Percentiles rank a stretch among this genome's conserved stretches.
Conservation (phyloP, 768 basidiomycete genomes). For the Lyophyllum decastes region DNA sequence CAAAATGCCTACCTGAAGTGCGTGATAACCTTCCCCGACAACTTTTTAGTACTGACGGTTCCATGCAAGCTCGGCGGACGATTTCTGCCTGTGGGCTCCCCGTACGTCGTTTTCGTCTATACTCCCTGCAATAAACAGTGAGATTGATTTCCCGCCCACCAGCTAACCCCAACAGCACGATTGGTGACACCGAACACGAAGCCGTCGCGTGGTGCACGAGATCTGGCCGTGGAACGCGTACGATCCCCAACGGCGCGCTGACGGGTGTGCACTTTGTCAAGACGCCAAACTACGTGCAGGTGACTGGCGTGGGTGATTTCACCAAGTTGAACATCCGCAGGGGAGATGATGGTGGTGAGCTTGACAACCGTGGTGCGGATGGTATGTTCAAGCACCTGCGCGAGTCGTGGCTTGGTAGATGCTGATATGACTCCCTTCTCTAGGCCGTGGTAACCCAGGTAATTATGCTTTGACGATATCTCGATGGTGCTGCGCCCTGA, state of each 20-base stretch:
- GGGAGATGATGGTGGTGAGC: constrained; percentile 67
- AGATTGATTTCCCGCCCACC: not conserved
- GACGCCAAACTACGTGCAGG: constrained; percentile 66
- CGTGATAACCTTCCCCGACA: constrained; percentile 26
- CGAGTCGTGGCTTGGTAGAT: not conserved
- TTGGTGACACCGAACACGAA: constrained; percentile 69
- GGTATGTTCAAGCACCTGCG: constrained; percentile 20
- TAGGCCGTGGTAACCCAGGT: constrained; percentile 49
- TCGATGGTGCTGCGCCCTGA: no score
- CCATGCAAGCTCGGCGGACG: constrained; percentile 50
- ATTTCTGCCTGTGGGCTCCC: constrained; percentile 76
- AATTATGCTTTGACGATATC: not conserved
- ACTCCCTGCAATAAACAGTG: no score
- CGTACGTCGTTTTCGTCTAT: constrained; percentile 26
- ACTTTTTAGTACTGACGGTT: not conserved
- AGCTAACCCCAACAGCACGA: constrained; percentile 39
- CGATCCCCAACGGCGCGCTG: constrained; percentile 69
- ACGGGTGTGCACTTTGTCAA: constrained; percentile 69
- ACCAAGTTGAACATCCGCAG: constrained; percentile 61
- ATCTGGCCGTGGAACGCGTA: constrained; percentile 68
- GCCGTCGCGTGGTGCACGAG: constrained; percentile 80
- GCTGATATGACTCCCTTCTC: not conserved
- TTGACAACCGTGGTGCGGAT: constrained; percentile 74
- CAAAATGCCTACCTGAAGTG: constrained; percentile 72
- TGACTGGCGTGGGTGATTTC: constrained; percentile 66